phyloP scores from a whole-genome alignment of 106 monocot species.

The Ottelia alismoides region DNA sequence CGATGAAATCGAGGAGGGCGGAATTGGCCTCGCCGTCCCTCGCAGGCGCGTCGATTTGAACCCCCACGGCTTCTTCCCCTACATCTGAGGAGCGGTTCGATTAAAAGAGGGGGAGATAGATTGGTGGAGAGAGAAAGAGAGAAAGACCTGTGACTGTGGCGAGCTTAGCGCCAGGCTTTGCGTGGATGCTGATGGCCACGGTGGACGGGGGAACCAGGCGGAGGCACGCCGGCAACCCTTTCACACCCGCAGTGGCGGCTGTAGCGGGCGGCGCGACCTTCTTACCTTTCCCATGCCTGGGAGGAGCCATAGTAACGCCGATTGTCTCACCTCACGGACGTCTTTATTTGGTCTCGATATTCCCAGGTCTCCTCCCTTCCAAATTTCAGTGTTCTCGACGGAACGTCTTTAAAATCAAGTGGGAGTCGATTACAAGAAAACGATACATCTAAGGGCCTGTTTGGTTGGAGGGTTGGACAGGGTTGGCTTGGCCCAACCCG shows the following conservation, averaged over 20 bases:
- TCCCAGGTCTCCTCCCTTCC: no score
- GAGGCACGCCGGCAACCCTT: conserved; percentile 42
- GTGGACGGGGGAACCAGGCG: conserved; percentile 55
- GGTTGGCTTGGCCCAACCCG: no score
- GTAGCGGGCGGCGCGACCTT: conserved; percentile 8
- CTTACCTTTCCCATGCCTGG: conserved; percentile 53
- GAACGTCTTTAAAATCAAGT: no score
- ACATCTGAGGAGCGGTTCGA: conserved; percentile 25
- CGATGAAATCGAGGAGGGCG: conserved; percentile 70
- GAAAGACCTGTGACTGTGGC: conserved; percentile 75
- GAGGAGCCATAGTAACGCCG: conserved; percentile 38
- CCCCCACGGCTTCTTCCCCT: conserved; percentile 64
- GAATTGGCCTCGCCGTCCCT: conserved; percentile 94
- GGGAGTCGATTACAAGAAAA: no score
- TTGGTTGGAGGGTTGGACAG: no score
- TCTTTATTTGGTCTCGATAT: no score
- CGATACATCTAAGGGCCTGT: no score
- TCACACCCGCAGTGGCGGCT: conserved; percentile 5
- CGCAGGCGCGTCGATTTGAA: conserved; percentile 90
- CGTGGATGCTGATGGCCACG: conserved; percentile 72
- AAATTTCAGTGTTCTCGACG: no score
- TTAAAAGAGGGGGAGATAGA: background rate
- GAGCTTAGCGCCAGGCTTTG: conserved; percentile 88
- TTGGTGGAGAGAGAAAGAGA: background rate
- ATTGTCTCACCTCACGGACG: no score